Conservation (phyloP, 441 rosid species). For the Daphne laureola region DNA sequence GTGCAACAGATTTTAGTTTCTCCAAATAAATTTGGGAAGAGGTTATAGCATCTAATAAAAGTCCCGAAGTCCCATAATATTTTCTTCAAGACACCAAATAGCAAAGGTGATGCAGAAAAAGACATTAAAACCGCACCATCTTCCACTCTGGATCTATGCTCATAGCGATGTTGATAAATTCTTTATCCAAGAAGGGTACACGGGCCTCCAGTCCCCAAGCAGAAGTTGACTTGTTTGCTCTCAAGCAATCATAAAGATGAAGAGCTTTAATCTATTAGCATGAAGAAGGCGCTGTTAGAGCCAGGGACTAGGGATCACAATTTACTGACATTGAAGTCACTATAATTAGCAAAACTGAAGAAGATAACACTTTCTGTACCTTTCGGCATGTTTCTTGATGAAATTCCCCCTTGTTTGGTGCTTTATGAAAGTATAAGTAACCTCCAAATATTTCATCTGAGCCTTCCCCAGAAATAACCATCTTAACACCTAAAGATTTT, state of each 20-base stretch:
- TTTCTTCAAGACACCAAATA: no score
- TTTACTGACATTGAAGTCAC: background rate
- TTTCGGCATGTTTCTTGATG: slow-evolving; percentile 94
- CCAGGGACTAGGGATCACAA: slow-evolving; percentile 1
- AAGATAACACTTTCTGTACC: slow-evolving; percentile 29
- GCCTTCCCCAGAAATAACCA: slow-evolving; percentile 99
- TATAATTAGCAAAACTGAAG: slow-evolving; percentile 3
- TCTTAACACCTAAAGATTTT: slow-evolving; percentile 95
- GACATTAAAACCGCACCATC: slow-evolving; percentile 40
- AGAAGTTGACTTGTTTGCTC: slow-evolving; percentile 95
- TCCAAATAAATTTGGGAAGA: no score
- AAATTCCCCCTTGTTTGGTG: slow-evolving; percentile 93
- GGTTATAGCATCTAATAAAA: no score
- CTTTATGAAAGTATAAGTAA: slow-evolving; percentile 94
- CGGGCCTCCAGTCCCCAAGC: slow-evolving; percentile 99
- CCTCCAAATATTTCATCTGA: slow-evolving; percentile 99
- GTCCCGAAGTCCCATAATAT: no score
- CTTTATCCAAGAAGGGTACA: slow-evolving; percentile 94
- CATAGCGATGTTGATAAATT: slow-evolving; percentile 72
- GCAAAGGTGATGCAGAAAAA: background rate
- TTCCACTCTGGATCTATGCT: slow-evolving; percentile 98
- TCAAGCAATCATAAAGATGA: slow-evolving; percentile 95
- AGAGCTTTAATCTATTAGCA: slow-evolving; percentile 81
- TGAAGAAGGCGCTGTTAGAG: slow-evolving; percentile 15
- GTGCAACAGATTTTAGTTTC: no score